These are phyloP conservation scores for Ceratobasidium sp. DNA, from an alignment of 1,284 basidiomycete genomes.

Conservation along the genomic window DNA sequence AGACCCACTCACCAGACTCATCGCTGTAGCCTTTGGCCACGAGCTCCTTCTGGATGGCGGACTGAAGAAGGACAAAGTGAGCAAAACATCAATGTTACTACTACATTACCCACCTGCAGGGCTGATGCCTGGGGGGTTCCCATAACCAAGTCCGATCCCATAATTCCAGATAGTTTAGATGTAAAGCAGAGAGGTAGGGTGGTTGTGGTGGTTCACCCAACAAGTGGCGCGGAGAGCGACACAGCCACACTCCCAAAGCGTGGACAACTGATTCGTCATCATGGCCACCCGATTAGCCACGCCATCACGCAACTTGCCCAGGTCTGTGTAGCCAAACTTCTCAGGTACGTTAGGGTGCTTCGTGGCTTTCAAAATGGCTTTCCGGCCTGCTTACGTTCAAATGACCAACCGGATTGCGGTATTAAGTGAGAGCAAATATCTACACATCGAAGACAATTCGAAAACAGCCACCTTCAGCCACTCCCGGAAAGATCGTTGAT, in stretches of 20 bases:
- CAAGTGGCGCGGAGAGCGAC: constrained; percentile 17
- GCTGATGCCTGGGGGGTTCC: constrained; percentile 74
- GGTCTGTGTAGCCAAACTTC: too few species aligned
- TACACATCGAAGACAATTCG: too few species aligned
- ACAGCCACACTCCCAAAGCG: constrained; percentile 21
- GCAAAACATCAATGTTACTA: background rate
- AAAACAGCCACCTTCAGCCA: too few species aligned
- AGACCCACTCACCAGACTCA: constrained; percentile 66
- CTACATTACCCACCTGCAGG: constrained; percentile 62
- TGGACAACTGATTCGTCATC: constrained; percentile 22
- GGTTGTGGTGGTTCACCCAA: constrained; percentile 43
- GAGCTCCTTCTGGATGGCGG: constrained; percentile 81
- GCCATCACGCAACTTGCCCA: background rate
- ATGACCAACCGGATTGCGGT: too few species aligned
- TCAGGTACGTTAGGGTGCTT: too few species aligned
- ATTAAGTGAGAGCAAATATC: too few species aligned
- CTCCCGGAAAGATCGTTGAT: too few species aligned
- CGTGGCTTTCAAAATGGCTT: too few species aligned
- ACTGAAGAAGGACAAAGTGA: constrained; percentile 54
- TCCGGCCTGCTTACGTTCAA: too few species aligned
- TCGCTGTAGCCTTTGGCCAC: constrained; percentile 73
- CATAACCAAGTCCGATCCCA: constrained; percentile 77
- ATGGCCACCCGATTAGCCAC: constrained; percentile 20
- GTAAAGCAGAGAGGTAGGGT: constrained; percentile 23
- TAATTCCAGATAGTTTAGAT: constrained; percentile 48